Conservation (phyloP, 495 filamentous ascomycete species). For the Aspergillus egyptiacus region DNA sequence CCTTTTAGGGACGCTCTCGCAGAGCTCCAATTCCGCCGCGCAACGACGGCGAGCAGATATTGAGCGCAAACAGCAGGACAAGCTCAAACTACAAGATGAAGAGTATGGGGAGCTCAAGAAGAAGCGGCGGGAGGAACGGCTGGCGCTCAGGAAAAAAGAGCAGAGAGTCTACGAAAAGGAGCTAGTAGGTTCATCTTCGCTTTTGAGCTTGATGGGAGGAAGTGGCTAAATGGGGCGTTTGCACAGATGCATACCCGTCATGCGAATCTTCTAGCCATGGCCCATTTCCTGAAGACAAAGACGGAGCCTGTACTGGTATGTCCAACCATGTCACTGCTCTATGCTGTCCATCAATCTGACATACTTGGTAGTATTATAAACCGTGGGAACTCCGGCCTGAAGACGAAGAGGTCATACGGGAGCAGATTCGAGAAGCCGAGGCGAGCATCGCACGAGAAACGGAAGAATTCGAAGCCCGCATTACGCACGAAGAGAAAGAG, state of each 20-base stretch:
- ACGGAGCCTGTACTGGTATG: slow-evolving; percentile 73
- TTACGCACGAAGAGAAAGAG: slow-evolving; percentile 18
- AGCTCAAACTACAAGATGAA: slow-evolving; percentile 66
- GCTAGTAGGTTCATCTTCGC: slow-evolving; percentile 51
- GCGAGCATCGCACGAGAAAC: slow-evolving; percentile 45
- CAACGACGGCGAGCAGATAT: slow-evolving; percentile 81
- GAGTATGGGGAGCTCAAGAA: slow-evolving; percentile 64
- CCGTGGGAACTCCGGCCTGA: slow-evolving; percentile 70
- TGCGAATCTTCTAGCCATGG: slow-evolving; percentile 61
- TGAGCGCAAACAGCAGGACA: slow-evolving; percentile 82
- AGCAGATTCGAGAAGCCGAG: slow-evolving; percentile 54
- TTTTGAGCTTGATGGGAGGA: not conserved
- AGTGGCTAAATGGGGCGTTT: not conserved
- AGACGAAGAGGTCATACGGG: slow-evolving; percentile 55
- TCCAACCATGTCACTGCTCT: not conserved
- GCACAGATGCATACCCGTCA: slow-evolving; percentile 78
- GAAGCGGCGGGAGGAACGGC: slow-evolving; percentile 56
- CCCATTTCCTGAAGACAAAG: slow-evolving; percentile 69
- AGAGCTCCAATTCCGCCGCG: slow-evolving; percentile 60
- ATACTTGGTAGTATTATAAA: slow-evolving; percentile 65
- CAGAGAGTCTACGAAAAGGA: slow-evolving; percentile 74
- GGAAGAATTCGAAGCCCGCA: slow-evolving; percentile 42
- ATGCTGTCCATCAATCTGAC: slow-evolving; percentile 11
- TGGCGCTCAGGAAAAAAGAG: slow-evolving; percentile 54
- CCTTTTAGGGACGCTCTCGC: slow-evolving; percentile 79